Evolutionary conservation across 2,329 filamentous ascomycete genomes (phyloP), one percentile per base, ranked within the genome.

Genomic region (Ceratocystis cacaofunesta): DNA sequence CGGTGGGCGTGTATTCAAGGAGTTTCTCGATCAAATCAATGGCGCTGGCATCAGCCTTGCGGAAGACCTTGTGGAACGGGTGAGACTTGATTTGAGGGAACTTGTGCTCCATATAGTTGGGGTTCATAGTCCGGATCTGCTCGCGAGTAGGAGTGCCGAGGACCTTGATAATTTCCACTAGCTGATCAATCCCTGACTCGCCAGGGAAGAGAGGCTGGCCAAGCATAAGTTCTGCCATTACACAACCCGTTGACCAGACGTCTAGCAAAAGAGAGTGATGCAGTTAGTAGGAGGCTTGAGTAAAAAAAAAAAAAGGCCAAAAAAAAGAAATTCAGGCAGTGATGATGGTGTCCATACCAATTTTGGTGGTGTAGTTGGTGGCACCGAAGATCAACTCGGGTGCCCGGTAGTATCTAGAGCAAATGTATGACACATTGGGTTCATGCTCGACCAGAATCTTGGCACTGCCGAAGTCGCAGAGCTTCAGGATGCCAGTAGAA

Each of bases 21-120:
- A 99, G 80, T 69, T 88, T 87, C 64, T 91, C 94, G 74, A 99
- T 97, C 71, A 99, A 80, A 73, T 97, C 92, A 72, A 99, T 95
- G 48, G 94, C 92, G 72, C 90, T 92, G 41, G 85, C 82, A 70
- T 96, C 90, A 66, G 94, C 94, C 83, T 95, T 96, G 71, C 94
- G 87, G 84, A 99, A 97, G 65, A 99, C 94, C 84, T 97, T 97
- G 79, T 89, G 95, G 82, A 99, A 99, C 32, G 94, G 94, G 74
- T 99, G 94, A 67, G 94, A 94, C 81, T 99, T 99, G 80, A 99
- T 99, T 77, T 99, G 94, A 61, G 94, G 94, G 78, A 99, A 99
- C 80, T 97, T 97, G 80, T 99, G 94, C 79, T 99, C 94, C 94
- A 99, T 99, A 78, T 99, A 99, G 78, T 99, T 99, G 67, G 94